Evolutionary conservation across 441 rosid species (phyloP), one percentile per base, ranked within the genome.

Genomic region (Jatropha multifida): DNA sequence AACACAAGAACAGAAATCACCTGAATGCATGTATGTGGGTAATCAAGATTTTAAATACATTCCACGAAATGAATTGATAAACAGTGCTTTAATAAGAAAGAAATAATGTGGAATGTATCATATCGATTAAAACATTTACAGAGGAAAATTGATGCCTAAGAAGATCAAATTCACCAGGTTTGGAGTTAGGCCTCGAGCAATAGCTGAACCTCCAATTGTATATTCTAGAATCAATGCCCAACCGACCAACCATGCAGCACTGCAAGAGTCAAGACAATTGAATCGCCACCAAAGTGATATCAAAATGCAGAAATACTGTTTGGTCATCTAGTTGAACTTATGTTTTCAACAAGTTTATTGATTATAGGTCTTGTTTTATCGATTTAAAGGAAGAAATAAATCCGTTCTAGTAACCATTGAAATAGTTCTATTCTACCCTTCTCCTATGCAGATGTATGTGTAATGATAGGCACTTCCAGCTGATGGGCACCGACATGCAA

Each of bases 391-490:
- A 67, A 58, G 72, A 5, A 68, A 38, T 5, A 56, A 65, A 20
- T 59, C 13, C 15, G 40, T 48, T 59, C 38, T 26, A 13, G 60
- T 60, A 10, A 61, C 23, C 10, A 41, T 15, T 10, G 14, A 73
- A 52, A 5, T 66, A 63, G 4, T 32, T 70, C 38, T 0, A 46
- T 13, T 41, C 80, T 88, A 95, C 99, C 97, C 97, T 86, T 96
- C 99, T 52, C 99, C 99, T 11, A 90, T 86, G 80, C 99, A 96
- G 65, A 96, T 92, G 86, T 96, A 93, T 1, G 99, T 81, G 80
- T 96, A 96, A 76, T 96, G 99, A 79, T 96, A 96, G 13, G 99
- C 99, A 80, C 98, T 95, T 42, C 99, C 99, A 58, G 98, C 98
- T 71, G 98, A 95, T 2, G 99, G 99, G 74, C 98, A 96, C 15